Evolutionary conservation across 78 protist genomes (phyloP).

Genomic region (Protostelium mycophagum): DNA sequence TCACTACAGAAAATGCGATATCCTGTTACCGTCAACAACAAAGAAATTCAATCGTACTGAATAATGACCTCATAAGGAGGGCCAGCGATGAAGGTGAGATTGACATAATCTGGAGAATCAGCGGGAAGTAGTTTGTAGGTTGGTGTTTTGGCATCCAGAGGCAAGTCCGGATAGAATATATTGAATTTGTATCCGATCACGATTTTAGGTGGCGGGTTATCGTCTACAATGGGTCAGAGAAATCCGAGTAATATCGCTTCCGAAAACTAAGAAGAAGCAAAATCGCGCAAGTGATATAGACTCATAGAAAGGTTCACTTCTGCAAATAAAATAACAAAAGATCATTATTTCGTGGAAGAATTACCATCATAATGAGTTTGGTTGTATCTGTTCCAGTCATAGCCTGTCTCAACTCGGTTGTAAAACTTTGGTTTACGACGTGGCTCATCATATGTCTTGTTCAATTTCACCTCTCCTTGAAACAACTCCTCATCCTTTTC

Average conservation of each 20-base stretch:
- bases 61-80: conserved; percentile 94
- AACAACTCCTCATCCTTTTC: conserved; percentile 36
- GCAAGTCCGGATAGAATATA: conserved; percentile 96
- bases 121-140: conserved; percentile 37
- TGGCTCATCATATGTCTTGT: conserved; percentile 10
- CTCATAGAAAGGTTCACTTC: too few relatives aligned
- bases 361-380: conserved; percentile 89
- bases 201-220: conserved; percentile 98
- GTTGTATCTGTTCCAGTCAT: conserved; percentile 94
- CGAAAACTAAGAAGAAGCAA: too few relatives aligned
- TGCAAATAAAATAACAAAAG: too few relatives aligned
- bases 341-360: too few relatives aligned
- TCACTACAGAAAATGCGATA: conserved; percentile 92
- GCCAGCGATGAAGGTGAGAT: conserved; percentile 88
- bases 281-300: too few relatives aligned
- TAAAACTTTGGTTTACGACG: conserved; percentile 95
- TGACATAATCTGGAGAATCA: conserved; percentile 41
- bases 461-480: conserved; percentile 3
- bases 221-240: conserved; percentile 18
- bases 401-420: conserved; percentile 94
- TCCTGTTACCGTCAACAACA: conserved; percentile 42
- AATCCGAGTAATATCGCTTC: too few relatives aligned
- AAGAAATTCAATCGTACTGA: not conserved
- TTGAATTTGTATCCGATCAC: conserved; percentile 98
- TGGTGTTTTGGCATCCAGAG: conserved; percentile 80